Evolutionary conservation across 208 protist species (phyloP), one percentile per base, ranked within the genome.

Genomic region (Wallacemonas collosoma): DNA sequence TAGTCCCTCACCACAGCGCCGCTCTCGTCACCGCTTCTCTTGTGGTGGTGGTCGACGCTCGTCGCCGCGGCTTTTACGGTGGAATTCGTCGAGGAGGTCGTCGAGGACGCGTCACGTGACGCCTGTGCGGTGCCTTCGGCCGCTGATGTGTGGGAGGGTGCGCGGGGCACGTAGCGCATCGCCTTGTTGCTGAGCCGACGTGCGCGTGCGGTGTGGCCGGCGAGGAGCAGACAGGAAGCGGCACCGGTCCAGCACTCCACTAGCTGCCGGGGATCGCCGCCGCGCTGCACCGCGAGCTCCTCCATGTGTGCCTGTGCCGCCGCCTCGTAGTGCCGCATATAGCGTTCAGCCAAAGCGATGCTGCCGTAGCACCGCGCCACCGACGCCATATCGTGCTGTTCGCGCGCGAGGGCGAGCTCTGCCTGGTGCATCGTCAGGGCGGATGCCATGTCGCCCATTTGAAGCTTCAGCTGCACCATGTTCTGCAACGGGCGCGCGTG

Each of bases 161-260:
- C 14, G 15, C 41, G 60, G 36, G 60, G 60, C 7, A 65, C 15
- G 26, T 65, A 65, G 60, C 60, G 60, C 6, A 41, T 41, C 8
- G 60, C 60, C 60, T 65, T 65, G 60, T 65, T 65, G 68, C 68
- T 40, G 9, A 14, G 38, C 62, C 45, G 56, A 51, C 63, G 60
- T 75, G 75, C 44, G 79, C 80, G 55, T 68, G 68, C 8, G 77
- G 81, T 38, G 26, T 89, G 80, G 36, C 85, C 80, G 14, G 64
- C 68, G 39, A 82, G 54, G 15, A 76, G 60, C 63, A 68, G 75
- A 68, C 76, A 81, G 1, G 76, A 60, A n/a, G 83, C 76, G 8
- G 80, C 80, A 6, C 83, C 77, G 9, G 71, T 77, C n/a, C 85
- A 72, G 45, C 74, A 89, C 65, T 89, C 80, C n/a, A 89, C 80